Evolutionary conservation across 306 rosid genomes (phyloP), one percentile per base, ranked within the genome.

Genomic region (Fragaria nilgerrensis): DNA sequence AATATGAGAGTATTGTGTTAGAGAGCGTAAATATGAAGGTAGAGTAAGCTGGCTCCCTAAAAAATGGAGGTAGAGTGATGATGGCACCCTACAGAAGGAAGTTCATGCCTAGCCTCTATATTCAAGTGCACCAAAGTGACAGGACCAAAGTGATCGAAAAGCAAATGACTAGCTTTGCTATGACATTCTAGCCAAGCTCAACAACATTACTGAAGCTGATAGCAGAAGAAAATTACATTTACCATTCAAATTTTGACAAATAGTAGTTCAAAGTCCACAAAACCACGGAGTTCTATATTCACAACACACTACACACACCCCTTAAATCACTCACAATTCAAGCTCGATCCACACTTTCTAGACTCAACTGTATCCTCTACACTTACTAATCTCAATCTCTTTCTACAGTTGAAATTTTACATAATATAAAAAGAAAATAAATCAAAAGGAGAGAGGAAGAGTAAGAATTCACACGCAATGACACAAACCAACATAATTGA

Each of bases 351-450:
- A 82, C 85, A 74, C 36, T 70, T 64, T 76, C 79, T 73, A 67
- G 75, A 72, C 70, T 59, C 83, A 84, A 76, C 41, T 79, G 77
- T 87, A 82, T 84, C 84, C 82, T 84, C 75, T 19, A 79, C 76
- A 85, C 84, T 80, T 1, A 37, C 86, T 61, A 80, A 74, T 41
- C 36, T 48, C 17, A 20, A 2, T 22, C 11, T 68, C 80, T 85
- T 72, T 87, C 87, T 92, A 90, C 97, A 86, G 75, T 93, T 87
- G 70, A 77, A 72, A 63, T 64, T 79, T 49, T 56, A 85, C 79
- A 68, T 53, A 15, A 48, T 3, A 19, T 9, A 55, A 55, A 9
- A n/a, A n/a, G 23, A 55, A 55, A 55, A n/a, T 55, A n/a, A n/a
- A 55, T 55, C 13, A 55, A 55, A 20, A 55, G 27, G 27, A 7